Percentiles rank a stretch among this genome's conserved stretches.
phyloP scores from a whole-genome alignment of 177 flowering plant genomes.

The Vitis hybrid region DNA sequence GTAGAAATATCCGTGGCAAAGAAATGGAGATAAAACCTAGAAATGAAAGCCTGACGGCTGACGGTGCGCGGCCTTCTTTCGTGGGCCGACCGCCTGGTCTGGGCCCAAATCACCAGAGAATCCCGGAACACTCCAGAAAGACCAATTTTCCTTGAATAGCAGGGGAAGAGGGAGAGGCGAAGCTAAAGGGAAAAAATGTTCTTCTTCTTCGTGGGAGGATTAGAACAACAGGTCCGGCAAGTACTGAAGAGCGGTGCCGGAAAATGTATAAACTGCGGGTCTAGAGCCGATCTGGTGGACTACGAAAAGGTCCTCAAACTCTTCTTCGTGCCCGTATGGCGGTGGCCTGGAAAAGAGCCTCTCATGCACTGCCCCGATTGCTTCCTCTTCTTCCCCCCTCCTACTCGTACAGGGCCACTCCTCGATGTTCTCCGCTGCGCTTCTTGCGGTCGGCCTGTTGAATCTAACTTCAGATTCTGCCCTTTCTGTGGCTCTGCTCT shows the following conservation, averaged over 20 bases:
- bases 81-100: too few species aligned
- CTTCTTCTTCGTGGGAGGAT: conserved; percentile 86
- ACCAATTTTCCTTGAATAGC: neutral
- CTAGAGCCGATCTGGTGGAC: conserved; percentile 72
- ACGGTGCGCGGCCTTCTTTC: too few species aligned
- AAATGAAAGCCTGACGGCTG: too few species aligned
- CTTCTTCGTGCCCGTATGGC: conserved; percentile 89
- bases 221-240: conserved; percentile 76
- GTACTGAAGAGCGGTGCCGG: conserved; percentile 65
- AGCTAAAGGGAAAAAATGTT: conserved; percentile 47
- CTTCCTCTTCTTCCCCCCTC: conserved; percentile 48
- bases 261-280: conserved; percentile 76
- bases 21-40: too few species aligned
- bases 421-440: conserved; percentile 45
- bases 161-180: neutral
- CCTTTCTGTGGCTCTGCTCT: conserved; percentile 78
- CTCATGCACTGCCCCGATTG: conserved; percentile 60
- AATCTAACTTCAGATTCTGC: conserved; percentile 70
- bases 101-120: too few species aligned
- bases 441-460: conserved; percentile 60
- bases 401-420: conserved; percentile 3
- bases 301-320: conserved; percentile 81
- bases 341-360: conserved; percentile 80
- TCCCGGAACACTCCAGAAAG: too few species aligned
- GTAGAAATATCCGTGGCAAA: too few species aligned